Evolutionary conservation across 1,284 basidiomycete species (phyloP).

Genomic region (Leccinum fallax): DNA sequence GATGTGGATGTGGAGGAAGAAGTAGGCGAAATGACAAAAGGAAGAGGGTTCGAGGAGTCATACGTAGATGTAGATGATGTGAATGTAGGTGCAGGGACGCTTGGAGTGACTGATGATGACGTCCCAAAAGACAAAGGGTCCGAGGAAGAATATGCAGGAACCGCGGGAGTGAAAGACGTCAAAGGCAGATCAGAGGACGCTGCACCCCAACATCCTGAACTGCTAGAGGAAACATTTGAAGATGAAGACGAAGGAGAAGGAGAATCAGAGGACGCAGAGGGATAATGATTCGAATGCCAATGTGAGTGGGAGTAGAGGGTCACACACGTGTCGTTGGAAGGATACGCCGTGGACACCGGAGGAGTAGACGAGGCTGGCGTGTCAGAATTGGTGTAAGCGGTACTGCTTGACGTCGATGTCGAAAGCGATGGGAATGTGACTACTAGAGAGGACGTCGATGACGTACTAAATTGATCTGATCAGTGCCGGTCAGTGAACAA

Average conservation of each 20-base stretch:
- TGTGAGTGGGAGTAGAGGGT: not conserved
- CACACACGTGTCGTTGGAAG: conserved; percentile 1
- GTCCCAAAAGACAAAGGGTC: not conserved
- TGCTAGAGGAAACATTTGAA: not conserved
- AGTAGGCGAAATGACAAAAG: not conserved
- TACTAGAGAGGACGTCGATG: not conserved
- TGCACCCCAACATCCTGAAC: not conserved
- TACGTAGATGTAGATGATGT: not conserved
- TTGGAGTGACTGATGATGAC: not conserved
- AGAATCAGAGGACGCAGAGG: not conserved
- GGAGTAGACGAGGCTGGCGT: not conserved
- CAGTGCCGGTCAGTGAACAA: conserved; percentile 1
- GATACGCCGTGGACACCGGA: not conserved
- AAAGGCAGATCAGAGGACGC: conserved; percentile 2
- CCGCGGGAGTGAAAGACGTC: not conserved
- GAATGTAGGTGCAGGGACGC: not conserved
- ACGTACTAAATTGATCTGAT: not conserved
- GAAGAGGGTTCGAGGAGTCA: not conserved
- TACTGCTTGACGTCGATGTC: not conserved
- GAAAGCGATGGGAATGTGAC: conserved; percentile 12
- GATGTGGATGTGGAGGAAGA: not conserved
- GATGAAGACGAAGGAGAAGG: not conserved
- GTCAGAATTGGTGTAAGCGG: not conserved
- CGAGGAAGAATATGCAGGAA: conserved; percentile 2
- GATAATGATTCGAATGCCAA: not conserved